phyloP scores from a whole-genome alignment of 768 basidiomycete genomes.

The Tubosaeta sp. region DNA sequence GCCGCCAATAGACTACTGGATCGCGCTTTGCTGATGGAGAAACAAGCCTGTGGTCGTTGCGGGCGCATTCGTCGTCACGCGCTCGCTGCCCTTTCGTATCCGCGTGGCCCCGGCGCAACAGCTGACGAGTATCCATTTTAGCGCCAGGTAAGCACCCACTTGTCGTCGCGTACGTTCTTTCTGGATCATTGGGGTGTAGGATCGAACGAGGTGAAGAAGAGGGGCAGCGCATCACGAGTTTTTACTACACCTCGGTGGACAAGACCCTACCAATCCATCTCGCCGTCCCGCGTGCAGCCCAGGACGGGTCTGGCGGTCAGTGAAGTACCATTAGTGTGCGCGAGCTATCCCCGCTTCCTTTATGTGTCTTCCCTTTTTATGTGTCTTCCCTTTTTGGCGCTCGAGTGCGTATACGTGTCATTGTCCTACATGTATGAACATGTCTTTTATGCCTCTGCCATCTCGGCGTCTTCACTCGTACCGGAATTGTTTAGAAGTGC shows the following conservation, averaged over 20 bases:
- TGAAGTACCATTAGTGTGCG: background rate
- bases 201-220: conserved; percentile 21
- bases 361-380: background rate
- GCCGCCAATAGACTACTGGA: too few relatives aligned
- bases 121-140: conserved; percentile 33
- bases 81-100: conserved; percentile 37
- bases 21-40: background rate
- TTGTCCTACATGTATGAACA: conserved; percentile 1
- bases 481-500: conserved; percentile 44
- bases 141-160: conserved; percentile 33
- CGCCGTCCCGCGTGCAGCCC: conserved; percentile 8
- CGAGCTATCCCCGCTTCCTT: background rate
- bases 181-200: conserved; percentile 13
- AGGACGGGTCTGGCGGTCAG: conserved; percentile 2
- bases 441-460: conserved; percentile 38
- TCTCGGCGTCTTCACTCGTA: conserved; percentile 48
- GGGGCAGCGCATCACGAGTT: conserved; percentile 30
- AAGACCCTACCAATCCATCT: conserved; percentile 33
- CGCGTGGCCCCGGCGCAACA: conserved; percentile 37
- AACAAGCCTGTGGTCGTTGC: conserved; percentile 35
- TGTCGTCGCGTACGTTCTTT: background rate
- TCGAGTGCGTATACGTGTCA: background rate
- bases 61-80: conserved; percentile 38
- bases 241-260: conserved; percentile 33
- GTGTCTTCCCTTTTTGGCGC: background rate